Percentiles rank a stretch among this genome's conserved stretches.
Conservation (phyloP, 495 filamentous ascomycete species). For the Bryoglossum gracile region DNA sequence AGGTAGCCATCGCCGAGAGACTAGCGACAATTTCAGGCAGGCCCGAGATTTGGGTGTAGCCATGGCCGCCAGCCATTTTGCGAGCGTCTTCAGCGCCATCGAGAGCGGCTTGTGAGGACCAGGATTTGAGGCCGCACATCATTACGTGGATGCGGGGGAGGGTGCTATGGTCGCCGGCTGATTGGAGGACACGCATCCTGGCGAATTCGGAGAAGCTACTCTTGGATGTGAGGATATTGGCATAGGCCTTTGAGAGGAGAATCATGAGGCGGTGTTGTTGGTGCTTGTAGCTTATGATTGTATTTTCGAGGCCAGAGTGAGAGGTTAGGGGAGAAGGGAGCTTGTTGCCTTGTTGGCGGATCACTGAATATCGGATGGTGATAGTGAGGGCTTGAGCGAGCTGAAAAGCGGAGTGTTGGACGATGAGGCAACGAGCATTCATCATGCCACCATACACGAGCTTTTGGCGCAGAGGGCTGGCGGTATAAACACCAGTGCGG, state of each 20-base stretch:
- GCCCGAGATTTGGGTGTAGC: constrained; percentile 27
- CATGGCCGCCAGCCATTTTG: constrained; percentile 64
- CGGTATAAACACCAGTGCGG: constrained; percentile 46
- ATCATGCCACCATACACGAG: constrained; percentile 62
- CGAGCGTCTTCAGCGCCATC: constrained; percentile 60
- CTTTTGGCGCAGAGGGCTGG: constrained; percentile 44
- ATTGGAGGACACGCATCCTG: constrained; percentile 35
- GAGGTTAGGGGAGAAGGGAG: constrained; percentile 27
- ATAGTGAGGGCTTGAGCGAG: constrained; percentile 65
- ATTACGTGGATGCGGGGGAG: constrained; percentile 61
- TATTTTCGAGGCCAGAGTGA: constrained; percentile 44
- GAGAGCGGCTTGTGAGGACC: constrained; percentile 54
- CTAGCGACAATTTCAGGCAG: constrained; percentile 16
- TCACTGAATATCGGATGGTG: constrained; percentile 57
- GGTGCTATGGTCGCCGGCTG: constrained; percentile 39
- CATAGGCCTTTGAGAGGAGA: constrained; percentile 57
- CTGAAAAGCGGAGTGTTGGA: constrained; percentile 50
- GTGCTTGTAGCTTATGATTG: constrained; percentile 62
- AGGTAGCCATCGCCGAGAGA: constrained; percentile 15
- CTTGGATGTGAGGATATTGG: constrained; percentile 60
- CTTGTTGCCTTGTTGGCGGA: constrained; percentile 60
- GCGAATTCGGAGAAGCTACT: constrained; percentile 51
- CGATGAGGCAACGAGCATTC: constrained; percentile 58
- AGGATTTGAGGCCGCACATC: constrained; percentile 61
- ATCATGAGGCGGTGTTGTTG: constrained; percentile 59